Evolutionary conservation across 371 early-diverging fungal species (phyloP), one percentile per base, ranked within the genome.

Genomic region (Fennellomyces sp.): DNA sequence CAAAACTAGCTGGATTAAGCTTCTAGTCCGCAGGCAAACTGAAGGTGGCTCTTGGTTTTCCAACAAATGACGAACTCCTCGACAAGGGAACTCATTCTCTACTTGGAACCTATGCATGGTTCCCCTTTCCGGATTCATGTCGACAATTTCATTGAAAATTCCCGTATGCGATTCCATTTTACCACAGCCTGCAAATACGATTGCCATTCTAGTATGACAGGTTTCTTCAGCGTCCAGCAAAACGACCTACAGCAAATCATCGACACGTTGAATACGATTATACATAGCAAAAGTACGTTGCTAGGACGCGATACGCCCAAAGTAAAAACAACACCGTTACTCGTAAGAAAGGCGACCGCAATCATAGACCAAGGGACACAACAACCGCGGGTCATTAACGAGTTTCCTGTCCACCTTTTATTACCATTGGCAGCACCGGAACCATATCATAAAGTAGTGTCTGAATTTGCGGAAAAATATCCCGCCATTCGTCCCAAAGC

Each of bases 121-220:
- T 21, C 39, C 13, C 23, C 47, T 33, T 53, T 70, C 8, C 45
- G 60, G 35, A 33, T 59, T 13, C 12, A 27, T 5, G 61, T 70
- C 6, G 55, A 75, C 25, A 5, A 27, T 15, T 70, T 70, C 35
- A 27, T 76, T 11, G 41, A 62, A 28, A 17, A 28, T 10, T 51
- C 35, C 5, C 10, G 11, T 33, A 30, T 28, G 12, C 61, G 39
- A 3, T 53, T 26, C 27, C 52, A 38, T 26, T 26, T 21, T 11
- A 69, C 66, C 8, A 76, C 73, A 10, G 73, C 76, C 0, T 58
- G 60, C 2, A 68, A 68, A 27, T 76, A 76, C 28, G 33, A 38
- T 17, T 70, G 70, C 30, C 76, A 76, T 48, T 48, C 64, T 27
- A 61, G 63, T 21, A 70, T 76, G 73, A 66, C 69, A 2, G 73